phyloP scores from a whole-genome alignment of 148 eudicot genomes.

The Rhododendron ovatum region DNA sequence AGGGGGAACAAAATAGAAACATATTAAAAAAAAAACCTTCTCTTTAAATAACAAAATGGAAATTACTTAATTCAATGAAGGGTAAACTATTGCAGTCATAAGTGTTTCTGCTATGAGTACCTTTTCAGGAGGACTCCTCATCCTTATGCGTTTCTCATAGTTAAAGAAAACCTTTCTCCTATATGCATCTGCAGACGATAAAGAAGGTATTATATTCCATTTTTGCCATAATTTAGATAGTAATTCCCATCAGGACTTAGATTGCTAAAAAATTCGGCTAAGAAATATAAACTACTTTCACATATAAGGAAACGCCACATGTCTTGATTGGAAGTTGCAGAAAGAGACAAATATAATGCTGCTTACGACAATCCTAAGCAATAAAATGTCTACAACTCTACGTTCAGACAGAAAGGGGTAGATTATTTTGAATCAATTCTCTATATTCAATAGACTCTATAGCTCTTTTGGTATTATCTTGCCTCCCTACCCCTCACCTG shows the following conservation, averaged over 20 bases:
- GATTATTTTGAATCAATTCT: not conserved
- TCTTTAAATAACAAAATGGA: not conserved
- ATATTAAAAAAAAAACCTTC: not conserved
- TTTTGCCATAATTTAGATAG: not conserved
- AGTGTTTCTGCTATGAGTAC: conserved; percentile 28
- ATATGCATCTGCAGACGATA: conserved; percentile 48
- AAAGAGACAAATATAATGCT: not conserved
- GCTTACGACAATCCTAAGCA: not conserved
- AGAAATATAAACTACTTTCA: conserved; percentile 3
- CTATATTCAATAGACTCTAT: not conserved
- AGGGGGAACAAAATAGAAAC: not conserved
- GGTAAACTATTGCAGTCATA: not conserved
- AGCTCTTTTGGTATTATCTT: not conserved
- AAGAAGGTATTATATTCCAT: not conserved
- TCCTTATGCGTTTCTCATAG: conserved; percentile 83
- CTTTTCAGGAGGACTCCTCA: conserved; percentile 92
- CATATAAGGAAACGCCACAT: not conserved
- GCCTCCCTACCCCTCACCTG: not conserved
- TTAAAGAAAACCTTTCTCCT: conserved; percentile 85
- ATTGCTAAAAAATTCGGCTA: not conserved
- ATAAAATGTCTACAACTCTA: not conserved
- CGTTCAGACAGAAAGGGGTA: not conserved
- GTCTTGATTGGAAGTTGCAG: not conserved
- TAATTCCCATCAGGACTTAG: not conserved
- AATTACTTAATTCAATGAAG: not conserved